phyloP scores from a whole-genome alignment of 2,329 filamentous ascomycete species.

The Dendryphion nanum region DNA sequence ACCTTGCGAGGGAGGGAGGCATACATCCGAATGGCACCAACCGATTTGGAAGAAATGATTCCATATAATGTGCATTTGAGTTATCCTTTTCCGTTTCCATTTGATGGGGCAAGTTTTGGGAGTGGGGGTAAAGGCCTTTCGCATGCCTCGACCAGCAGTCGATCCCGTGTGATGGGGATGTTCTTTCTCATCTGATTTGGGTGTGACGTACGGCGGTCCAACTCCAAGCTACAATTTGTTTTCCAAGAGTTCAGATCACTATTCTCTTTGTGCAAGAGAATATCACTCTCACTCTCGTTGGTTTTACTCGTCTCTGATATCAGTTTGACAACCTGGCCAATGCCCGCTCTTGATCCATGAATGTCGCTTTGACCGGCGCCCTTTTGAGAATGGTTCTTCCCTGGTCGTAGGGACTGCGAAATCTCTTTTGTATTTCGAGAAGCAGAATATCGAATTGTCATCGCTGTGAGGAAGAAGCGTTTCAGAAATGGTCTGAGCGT shows the following conservation, averaged over 20 bases:
- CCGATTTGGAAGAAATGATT: no score
- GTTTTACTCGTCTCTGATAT: not conserved
- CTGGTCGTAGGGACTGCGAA: not conserved
- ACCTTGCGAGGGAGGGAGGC: no score
- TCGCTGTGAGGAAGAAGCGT: conserved; percentile 4
- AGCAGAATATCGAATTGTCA: conserved; percentile 22
- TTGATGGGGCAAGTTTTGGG: no score
- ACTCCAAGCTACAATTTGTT: not conserved
- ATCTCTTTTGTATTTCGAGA: conserved; percentile 18
- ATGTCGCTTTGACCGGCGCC: not conserved
- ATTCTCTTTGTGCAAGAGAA: not conserved
- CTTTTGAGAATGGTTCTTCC: not conserved
- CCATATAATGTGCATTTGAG: no score
- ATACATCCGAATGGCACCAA: no score
- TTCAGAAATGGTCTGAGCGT: conserved; percentile 51
- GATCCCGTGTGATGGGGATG: not conserved
- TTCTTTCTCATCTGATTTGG: not conserved
- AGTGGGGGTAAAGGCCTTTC: no score
- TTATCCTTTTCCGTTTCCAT: no score
- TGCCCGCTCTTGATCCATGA: not conserved
- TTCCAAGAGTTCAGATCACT: no score
- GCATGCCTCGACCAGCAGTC: no score
- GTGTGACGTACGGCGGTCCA: not conserved
- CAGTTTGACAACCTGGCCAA: not conserved
- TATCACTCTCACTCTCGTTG: not conserved